Evolutionary conservation across 805 yeast species (phyloP).

Genomic region (Ascoidea tarda): DNA sequence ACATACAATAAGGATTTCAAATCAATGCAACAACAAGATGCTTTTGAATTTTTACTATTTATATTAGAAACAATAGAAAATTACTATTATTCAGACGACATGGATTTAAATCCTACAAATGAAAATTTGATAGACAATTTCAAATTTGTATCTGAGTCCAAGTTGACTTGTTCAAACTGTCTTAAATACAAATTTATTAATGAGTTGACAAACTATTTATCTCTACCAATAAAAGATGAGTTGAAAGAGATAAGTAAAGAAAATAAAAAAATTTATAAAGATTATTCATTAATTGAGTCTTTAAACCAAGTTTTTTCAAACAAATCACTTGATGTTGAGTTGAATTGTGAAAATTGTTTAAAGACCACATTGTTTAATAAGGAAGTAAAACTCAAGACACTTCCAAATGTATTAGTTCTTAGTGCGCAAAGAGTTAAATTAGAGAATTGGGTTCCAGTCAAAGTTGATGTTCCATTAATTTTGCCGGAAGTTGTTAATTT

Average conservation of each 20-base stretch:
- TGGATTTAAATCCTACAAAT: conserved; percentile 13
- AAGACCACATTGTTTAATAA: conserved; percentile 14
- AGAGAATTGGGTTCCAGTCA: conserved; percentile 82
- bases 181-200: conserved; percentile 39
- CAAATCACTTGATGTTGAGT: conserved; percentile 39
- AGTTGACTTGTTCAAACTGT: conserved; percentile 46
- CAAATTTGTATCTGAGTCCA: conserved; percentile 51
- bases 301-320: conserved; percentile 32
- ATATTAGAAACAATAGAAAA: conserved; percentile 49
- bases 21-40: conserved; percentile 88
- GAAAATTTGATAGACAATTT: conserved; percentile 39
- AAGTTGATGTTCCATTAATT: conserved; percentile 59
- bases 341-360: conserved; percentile 44
- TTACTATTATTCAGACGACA: conserved; percentile 17
- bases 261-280: conserved; percentile 31
- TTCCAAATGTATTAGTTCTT: conserved; percentile 58
- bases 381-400: conserved; percentile 33
- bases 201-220: conserved; percentile 47
- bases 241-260: conserved; percentile 22
- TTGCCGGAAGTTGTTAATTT: conserved; percentile 23
- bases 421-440: conserved; percentile 71
- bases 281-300: conserved; percentile 24
- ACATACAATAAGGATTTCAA: conserved; percentile 69
- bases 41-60: conserved; percentile 74
- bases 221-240: conserved; percentile 42